Evolutionary conservation across 1,284 basidiomycete species (phyloP).

Genomic region (Retiboletus flavoniger): DNA sequence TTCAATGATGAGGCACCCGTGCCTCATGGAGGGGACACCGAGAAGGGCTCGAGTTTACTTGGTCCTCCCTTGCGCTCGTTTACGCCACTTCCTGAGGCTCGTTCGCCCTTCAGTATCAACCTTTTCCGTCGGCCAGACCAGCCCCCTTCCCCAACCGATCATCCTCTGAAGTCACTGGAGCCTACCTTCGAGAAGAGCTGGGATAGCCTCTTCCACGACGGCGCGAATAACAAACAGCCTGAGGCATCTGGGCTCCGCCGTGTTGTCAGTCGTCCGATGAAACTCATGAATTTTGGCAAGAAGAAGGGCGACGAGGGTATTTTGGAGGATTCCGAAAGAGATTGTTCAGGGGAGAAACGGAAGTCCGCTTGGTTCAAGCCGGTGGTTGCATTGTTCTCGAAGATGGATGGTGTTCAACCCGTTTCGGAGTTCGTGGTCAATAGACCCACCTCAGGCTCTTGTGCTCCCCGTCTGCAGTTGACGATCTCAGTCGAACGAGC

Average conservation of each 20-base stretch:
- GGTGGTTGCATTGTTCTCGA: conserved; percentile 24
- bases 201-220: conserved; percentile 49
- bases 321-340: conserved; percentile 28
- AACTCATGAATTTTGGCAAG: conserved; percentile 46
- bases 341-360: conserved; percentile 18
- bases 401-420: conserved; percentile 17
- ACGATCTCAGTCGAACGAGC: conserved; percentile 45
- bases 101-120: conserved; percentile 40
- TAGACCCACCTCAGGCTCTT: conserved; percentile 17
- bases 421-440: conserved; percentile 26
- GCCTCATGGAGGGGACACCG: conserved; percentile 25
- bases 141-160: conserved; percentile 25
- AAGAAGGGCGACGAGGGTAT: conserved; percentile 36
- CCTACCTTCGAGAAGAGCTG: conserved; percentile 46
- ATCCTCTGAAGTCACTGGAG: conserved; percentile 33
- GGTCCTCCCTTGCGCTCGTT: conserved; percentile 44
- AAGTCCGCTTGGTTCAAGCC: conserved; percentile 31
- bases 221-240: conserved; percentile 21
- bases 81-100: conserved; percentile 45
- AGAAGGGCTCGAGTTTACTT: conserved; percentile 32
- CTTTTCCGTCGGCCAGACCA: conserved; percentile 40
- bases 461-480: conserved; percentile 39
- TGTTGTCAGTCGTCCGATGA: conserved; percentile 40
- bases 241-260: conserved; percentile 15
- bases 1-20: conserved; percentile 34